Evolutionary conservation across 116 monocot genomes (phyloP), one percentile per base, ranked within the genome.

Genomic region (Trichopus zeylanicus): DNA sequence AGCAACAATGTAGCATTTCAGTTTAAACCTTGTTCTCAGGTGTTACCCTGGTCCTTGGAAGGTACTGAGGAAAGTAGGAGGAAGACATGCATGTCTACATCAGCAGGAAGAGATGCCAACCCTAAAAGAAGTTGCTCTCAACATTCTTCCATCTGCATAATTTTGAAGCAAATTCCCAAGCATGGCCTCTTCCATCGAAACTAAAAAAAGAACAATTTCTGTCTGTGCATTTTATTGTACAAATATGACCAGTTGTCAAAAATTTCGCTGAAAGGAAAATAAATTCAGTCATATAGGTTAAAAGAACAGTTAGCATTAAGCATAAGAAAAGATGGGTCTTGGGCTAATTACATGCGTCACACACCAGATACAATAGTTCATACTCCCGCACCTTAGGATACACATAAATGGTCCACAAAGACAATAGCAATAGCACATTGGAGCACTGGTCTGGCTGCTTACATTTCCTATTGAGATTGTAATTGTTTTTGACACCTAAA

Each of bases 11-110:
- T 35, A 10, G 20, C 6, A 46, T 38, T 26, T 12, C 2, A 32
- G 1, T 18, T 56, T 16, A 4, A 10, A 6, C n/a, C n/a, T 67
- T 29, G 0, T 59, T 63, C 67, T 35, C 67, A 94, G 94, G 78
- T 83, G 56, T 32, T 94, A 94, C 56, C 94, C 94, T 31, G 86
- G 83, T 2, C 83, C 83, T 18, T 94, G 94, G 94, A 86, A 76
- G 58, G 94, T 94, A 22, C 22, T 93, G 64, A 85, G 94, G 68
- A 94, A 73, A 52, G 53, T 67, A 2, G 72, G 73, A 46, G 75
- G 74, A 32, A 72, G 26, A 23, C 78, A 78, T 47, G 29, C 64
- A 8, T 83, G 85, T 65, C 46, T 93, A 67, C 89, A 88, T 66
- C 70, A 78, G 49, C 89, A 86, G 53, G 78, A 83, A 55, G 81